Evolutionary conservation across 73 alveolate species (phyloP).

Genomic region (Paramecium biaurelia): DNA sequence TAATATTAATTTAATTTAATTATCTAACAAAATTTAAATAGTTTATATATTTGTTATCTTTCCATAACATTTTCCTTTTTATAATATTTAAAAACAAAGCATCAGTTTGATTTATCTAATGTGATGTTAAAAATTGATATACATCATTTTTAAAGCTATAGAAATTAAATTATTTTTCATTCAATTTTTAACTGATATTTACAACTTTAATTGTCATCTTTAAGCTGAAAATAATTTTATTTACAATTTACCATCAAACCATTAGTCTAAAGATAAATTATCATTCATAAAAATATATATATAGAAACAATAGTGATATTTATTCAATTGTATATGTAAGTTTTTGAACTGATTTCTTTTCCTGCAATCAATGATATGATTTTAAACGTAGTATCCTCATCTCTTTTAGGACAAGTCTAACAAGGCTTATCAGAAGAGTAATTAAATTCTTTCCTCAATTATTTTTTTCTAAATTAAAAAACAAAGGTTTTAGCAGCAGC

Average conservation of each 20-base stretch:
- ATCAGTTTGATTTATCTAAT: background rate
- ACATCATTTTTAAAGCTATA: no score
- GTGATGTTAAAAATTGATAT: no score
- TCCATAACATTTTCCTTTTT: background rate
- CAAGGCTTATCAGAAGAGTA: background rate
- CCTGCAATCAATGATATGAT: background rate
- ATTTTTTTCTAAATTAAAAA: background rate
- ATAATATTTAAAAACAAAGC: background rate
- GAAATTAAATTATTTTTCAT: no score
- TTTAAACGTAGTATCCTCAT: background rate
- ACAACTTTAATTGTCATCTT: no score
- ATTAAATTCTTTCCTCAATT: background rate
- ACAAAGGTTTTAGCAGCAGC: slow-evolving; percentile 5
- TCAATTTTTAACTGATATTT: no score
- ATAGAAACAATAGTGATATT: background rate
- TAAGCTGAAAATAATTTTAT: background rate
- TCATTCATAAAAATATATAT: background rate
- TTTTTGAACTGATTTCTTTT: background rate
- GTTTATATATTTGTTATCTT: background rate
- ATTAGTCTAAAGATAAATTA: background rate
- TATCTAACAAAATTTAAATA: background rate
- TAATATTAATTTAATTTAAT: background rate
- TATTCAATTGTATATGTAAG: background rate
- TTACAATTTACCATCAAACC: background rate
- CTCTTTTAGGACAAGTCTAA: background rate